These are phyloP conservation scores for Cercospora janseana DNA, from an alignment of 2,329 filamentous ascomycete genomes.

Conservation along the genomic window DNA sequence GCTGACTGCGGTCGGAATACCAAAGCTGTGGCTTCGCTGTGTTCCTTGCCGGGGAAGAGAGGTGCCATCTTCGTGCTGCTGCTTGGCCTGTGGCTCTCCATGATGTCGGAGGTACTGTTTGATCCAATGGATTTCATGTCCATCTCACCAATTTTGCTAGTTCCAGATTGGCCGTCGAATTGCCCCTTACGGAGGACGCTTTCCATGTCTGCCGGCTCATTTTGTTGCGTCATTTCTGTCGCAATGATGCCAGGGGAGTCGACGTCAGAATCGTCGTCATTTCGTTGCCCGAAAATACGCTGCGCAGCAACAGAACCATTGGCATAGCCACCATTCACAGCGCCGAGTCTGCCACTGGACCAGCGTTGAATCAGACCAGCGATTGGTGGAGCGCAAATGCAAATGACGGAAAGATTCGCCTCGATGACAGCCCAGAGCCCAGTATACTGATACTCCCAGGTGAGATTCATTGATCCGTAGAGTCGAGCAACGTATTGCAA, in stretches of 20 bases:
- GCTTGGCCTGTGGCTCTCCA: slow-evolving; percentile 10
- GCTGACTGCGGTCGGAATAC: slow-evolving; percentile 16
- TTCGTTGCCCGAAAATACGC: slow-evolving; percentile 8
- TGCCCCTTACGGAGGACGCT: slow-evolving; percentile 10
- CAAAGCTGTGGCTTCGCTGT: slow-evolving; percentile 15
- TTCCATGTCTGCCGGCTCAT: slow-evolving; percentile 15
- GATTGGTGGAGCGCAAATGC: slow-evolving; percentile 26
- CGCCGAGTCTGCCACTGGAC: slow-evolving; percentile 10
- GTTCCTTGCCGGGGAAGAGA: slow-evolving; percentile 10
- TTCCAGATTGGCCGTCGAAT: slow-evolving; percentile 11
- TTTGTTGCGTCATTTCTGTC: slow-evolving; percentile 14
- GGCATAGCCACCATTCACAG: slow-evolving; percentile 7
- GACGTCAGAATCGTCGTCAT: slow-evolving; percentile 9
- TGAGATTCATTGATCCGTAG: slow-evolving; percentile 18
- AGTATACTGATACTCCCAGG: slow-evolving; percentile 25
- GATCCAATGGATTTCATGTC: slow-evolving; percentile 16
- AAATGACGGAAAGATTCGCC: slow-evolving; percentile 24
- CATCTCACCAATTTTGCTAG: slow-evolving; percentile 10
- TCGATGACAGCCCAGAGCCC: slow-evolving; percentile 27
- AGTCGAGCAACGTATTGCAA: slow-evolving; percentile 20
- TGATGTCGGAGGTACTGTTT: slow-evolving; percentile 13
- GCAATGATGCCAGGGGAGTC: slow-evolving; percentile 14
- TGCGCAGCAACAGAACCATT: slow-evolving; percentile 17
- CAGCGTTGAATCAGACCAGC: slow-evolving; percentile 20
- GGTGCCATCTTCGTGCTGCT: slow-evolving; percentile 8